phyloP scores from a whole-genome alignment of 306 rosid species.

The Rosa persica region DNA sequence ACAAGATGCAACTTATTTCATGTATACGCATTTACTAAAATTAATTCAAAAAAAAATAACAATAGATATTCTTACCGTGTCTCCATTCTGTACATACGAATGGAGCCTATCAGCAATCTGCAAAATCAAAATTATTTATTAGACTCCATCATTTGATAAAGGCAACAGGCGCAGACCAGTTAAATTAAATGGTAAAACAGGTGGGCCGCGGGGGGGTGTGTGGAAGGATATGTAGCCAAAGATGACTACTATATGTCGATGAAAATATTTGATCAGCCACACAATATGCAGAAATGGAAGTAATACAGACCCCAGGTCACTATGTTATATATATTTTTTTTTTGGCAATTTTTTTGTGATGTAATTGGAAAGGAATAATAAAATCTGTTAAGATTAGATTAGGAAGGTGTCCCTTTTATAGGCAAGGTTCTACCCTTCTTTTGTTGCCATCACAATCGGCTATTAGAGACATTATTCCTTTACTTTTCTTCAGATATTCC shows the following conservation, averaged over 20 bases:
- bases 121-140: slow-evolving; percentile 32
- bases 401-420: neutral
- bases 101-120: slow-evolving; percentile 87
- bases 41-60: neutral
- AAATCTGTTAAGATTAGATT: neutral
- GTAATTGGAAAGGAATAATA: neutral
- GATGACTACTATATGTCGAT: too few species aligned
- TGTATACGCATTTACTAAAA: neutral
- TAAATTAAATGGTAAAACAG: neutral
- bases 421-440: neutral
- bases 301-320: neutral
- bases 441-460: neutral
- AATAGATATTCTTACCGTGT: slow-evolving; percentile 54
- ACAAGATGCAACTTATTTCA: neutral
- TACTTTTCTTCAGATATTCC: too few species aligned
- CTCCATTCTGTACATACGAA: slow-evolving; percentile 66
- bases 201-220: too few species aligned
- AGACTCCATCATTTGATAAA: slow-evolving; percentile 13
- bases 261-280: too few species aligned
- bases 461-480: neutral
- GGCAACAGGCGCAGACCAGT: neutral
- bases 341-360: neutral
- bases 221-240: too few species aligned
- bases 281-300: neutral
- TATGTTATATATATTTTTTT: neutral